Evolutionary conservation across 2,329 filamentous ascomycete genomes (phyloP).

Genomic region (Scedosporium boydii): DNA sequence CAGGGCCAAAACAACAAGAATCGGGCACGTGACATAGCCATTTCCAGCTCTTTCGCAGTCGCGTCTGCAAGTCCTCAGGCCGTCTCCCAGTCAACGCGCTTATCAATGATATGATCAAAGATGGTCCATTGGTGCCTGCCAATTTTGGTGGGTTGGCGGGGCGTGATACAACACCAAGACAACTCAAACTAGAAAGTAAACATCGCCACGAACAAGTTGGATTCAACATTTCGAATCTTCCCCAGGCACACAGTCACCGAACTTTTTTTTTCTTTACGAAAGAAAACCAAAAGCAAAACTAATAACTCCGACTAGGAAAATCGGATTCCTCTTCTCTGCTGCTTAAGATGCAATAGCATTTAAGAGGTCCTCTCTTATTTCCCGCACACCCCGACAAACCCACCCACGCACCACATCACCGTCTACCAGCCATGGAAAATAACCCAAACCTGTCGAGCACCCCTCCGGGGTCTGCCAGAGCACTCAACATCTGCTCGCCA

Average conservation of each 20-base stretch:
- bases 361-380: not conserved
- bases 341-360: slow-evolving; percentile 1
- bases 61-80: not conserved
- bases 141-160: not conserved
- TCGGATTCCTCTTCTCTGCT: too few species aligned
- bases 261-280: not conserved
- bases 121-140: not conserved
- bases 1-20: not conserved
- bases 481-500: slow-evolving; percentile 31
- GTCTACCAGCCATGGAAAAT: slow-evolving; percentile 1
- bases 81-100: not conserved
- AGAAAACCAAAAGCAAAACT: not conserved
- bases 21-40: not conserved
- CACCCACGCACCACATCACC: not conserved
- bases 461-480: not conserved
- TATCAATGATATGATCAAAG: not conserved
- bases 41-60: not conserved
- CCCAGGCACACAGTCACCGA: not conserved
- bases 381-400: not conserved
- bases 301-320: not conserved
- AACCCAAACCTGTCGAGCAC: not conserved
- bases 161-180: not conserved
- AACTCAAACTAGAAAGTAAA: too few species aligned
- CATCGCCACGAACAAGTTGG: not conserved
- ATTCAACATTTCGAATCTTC: not conserved